Evolutionary conservation across 352 stramenopile genomes (phyloP).

Genomic region (Blastocystis hominis): DNA sequence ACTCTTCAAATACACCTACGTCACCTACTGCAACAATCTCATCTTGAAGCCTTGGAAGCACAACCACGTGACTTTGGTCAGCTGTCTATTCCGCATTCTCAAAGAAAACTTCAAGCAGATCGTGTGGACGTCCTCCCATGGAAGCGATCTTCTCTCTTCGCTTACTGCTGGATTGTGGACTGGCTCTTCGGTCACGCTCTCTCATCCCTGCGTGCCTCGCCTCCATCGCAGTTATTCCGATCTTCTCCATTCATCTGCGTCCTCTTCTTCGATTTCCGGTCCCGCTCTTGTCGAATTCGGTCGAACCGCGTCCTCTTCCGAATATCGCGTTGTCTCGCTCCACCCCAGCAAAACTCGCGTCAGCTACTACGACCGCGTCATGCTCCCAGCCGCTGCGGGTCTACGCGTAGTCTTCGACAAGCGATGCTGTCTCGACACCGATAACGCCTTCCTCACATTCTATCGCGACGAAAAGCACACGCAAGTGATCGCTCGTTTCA

Average conservation of each 20-base stretch:
- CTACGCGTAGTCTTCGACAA: slow-evolving; percentile 43
- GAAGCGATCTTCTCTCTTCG: background rate
- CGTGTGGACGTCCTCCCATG: background rate
- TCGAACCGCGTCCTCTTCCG: background rate
- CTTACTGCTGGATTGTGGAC: background rate
- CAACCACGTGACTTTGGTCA: background rate
- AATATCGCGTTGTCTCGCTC: background rate
- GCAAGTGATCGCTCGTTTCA: slow-evolving; percentile 47
- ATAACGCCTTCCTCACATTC: slow-evolving; percentile 23
- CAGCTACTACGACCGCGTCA: slow-evolving; percentile 48
- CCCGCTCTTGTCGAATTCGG: background rate
- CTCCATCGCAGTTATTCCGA: background rate
- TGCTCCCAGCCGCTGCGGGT: background rate
- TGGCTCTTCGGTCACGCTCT: background rate
- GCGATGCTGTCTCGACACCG: slow-evolving; percentile 12
- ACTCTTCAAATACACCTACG: background rate
- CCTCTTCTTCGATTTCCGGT: no score
- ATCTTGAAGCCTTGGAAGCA: background rate
- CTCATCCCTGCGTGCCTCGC: background rate
- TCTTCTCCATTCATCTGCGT: background rate
- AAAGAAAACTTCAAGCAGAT: background rate
- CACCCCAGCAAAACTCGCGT: background rate
- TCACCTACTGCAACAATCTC: background rate
- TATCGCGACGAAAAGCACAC: slow-evolving; percentile 29
- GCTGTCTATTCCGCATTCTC: slow-evolving; percentile 32